A percentile compares a stretch with the other conserved stretches of the same genome.
Evolutionary conservation across 352 stramenopile genomes (phyloP).

Genomic region (Peronospora destructor): DNA sequence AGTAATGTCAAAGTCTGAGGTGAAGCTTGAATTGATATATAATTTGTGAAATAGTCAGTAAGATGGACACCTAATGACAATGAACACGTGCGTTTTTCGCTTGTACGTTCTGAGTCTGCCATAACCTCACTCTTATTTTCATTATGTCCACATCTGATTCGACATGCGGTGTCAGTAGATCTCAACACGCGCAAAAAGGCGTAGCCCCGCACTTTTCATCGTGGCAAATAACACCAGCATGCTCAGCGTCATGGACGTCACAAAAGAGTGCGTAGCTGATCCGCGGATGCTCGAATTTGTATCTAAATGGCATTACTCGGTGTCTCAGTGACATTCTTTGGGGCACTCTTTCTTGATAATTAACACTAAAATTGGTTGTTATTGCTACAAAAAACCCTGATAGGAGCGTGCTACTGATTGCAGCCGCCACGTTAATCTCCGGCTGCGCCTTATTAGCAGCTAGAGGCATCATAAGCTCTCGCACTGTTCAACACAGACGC

Average conservation of each 20-base stretch:
- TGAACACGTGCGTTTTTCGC: slow-evolving; percentile 1
- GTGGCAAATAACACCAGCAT: neutral
- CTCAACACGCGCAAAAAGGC: slow-evolving; percentile 2
- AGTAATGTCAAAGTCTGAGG: slow-evolving; percentile 12
- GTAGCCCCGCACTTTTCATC: neutral
- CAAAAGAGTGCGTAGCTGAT: slow-evolving; percentile 20
- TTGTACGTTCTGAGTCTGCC: slow-evolving; percentile 11
- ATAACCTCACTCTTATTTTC: slow-evolving; percentile 6
- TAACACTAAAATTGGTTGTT: slow-evolving; percentile 5
- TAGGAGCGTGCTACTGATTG: slow-evolving; percentile 24
- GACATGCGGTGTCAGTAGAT: slow-evolving; percentile 2
- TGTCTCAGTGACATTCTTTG: slow-evolving; percentile 1
- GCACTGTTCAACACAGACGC: slow-evolving; percentile 24
- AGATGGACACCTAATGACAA: neutral
- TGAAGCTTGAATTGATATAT: neutral
- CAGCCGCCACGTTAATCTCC: slow-evolving; percentile 26
- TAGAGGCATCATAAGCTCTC: slow-evolving; percentile 12
- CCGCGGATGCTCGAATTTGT: neutral
- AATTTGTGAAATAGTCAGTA: slow-evolving; percentile 10
- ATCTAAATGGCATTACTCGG: neutral
- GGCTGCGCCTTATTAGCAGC: slow-evolving; percentile 26
- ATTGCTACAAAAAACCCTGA: neutral
- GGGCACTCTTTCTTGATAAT: neutral
- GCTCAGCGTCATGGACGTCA: slow-evolving; percentile 11
- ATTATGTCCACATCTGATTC: slow-evolving; percentile 16